Evolutionary conservation across 2,329 filamentous ascomycete genomes (phyloP).

Genomic region (Coleophoma cylindrospora): DNA sequence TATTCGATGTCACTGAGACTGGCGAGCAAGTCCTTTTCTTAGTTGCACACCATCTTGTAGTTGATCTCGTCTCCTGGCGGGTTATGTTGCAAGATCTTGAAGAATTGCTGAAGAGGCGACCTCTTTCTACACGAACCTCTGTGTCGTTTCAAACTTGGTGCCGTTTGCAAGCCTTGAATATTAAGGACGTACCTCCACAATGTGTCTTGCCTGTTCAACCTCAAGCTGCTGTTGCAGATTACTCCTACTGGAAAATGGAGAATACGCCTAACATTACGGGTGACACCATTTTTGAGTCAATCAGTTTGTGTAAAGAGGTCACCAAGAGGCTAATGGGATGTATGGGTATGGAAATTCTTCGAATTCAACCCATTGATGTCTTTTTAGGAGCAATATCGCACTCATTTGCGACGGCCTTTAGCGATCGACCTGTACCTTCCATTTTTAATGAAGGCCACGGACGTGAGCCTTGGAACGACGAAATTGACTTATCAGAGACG

Average conservation of each 20-base stretch:
- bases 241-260: slow-evolving; percentile 32
- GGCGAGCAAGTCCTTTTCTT: slow-evolving; percentile 18
- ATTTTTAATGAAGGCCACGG: slow-evolving; percentile 38
- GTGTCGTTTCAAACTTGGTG: slow-evolving; percentile 32
- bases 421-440: slow-evolving; percentile 26
- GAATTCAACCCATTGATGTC: slow-evolving; percentile 33
- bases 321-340: slow-evolving; percentile 18
- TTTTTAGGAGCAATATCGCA: slow-evolving; percentile 28
- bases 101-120: slow-evolving; percentile 11
- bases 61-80: slow-evolving; percentile 32
- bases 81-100: slow-evolving; percentile 32
- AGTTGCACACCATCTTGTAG: slow-evolving; percentile 19
- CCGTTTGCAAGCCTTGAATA: slow-evolving; percentile 25
- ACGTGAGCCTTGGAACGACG: slow-evolving; percentile 29
- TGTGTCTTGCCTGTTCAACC: slow-evolving; percentile 18
- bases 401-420: slow-evolving; percentile 30
- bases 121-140: slow-evolving; percentile 4
- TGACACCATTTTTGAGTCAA: slow-evolving; percentile 26
- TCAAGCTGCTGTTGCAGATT: slow-evolving; percentile 22
- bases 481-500: slow-evolving; percentile 31
- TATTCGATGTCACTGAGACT: no score
- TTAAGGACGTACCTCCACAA: slow-evolving; percentile 16
- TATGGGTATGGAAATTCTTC: slow-evolving; percentile 24
- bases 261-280: slow-evolving; percentile 25
- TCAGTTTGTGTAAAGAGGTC: slow-evolving; percentile 34